phyloP scores from a whole-genome alignment of 441 rosid species.

The Croton laevigatus region DNA sequence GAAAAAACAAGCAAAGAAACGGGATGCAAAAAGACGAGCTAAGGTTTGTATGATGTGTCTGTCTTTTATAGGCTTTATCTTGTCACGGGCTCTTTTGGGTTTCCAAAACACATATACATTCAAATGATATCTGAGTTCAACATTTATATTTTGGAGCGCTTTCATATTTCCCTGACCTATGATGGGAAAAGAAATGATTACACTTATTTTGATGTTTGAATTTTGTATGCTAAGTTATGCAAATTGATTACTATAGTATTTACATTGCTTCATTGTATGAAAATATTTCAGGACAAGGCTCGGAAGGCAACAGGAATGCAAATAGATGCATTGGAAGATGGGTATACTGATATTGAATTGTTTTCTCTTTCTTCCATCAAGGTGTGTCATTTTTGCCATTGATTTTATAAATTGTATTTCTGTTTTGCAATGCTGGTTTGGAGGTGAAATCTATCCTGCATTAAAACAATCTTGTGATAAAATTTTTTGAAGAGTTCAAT shows the following conservation, averaged over 20 bases:
- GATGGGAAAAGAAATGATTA: background rate
- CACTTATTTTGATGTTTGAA: constrained; percentile 7
- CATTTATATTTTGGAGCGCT: background rate
- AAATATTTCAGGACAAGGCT: constrained; percentile 58
- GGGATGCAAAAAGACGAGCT: constrained; percentile 67
- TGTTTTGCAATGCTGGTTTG: background rate
- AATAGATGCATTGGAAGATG: constrained; percentile 82
- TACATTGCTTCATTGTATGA: constrained; percentile 10
- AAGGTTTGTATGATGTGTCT: constrained; percentile 45
- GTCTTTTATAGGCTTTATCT: background rate
- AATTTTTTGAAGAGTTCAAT: background rate
- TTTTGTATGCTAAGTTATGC: constrained; percentile 1
- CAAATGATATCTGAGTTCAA: background rate
- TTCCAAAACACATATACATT: background rate
- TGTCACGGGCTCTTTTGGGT: background rate
- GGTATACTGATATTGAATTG: constrained; percentile 65
- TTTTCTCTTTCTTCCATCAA: constrained; percentile 91
- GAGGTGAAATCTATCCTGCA: constrained; percentile 1
- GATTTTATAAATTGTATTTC: background rate
- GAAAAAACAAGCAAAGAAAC: constrained; percentile 77
- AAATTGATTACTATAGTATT: background rate
- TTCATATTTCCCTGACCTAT: background rate
- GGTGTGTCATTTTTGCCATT: constrained; percentile 36
- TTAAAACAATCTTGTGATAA: background rate
- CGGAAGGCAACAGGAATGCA: constrained; percentile 80